These are phyloP conservation scores for Ceratobasidium sp. DNA, from an alignment of 1,284 basidiomycete genomes.

Conservation along the genomic window DNA sequence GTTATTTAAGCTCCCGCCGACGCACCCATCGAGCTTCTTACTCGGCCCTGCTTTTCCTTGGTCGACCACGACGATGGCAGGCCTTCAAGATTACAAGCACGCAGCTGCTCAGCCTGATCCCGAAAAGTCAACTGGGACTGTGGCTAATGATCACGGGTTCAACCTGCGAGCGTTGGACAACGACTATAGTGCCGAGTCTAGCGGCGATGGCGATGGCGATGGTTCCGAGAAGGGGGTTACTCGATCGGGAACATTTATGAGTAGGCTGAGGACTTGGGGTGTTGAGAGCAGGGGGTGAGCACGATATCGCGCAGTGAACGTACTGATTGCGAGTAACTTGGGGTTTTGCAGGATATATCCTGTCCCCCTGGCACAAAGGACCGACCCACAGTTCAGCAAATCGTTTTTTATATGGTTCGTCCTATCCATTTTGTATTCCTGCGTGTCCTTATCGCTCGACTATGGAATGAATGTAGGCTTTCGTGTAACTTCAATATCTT, in stretches of 20 bases:
- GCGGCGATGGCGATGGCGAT: neutral
- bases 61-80: slow-evolving; percentile 30
- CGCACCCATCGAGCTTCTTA: neutral
- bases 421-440: neutral
- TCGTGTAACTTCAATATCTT: slow-evolving; percentile 80
- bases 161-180: slow-evolving; percentile 27
- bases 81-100: neutral
- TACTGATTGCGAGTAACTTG: neutral
- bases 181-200: neutral
- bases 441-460: too few species aligned
- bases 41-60: neutral
- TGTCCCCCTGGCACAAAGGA: slow-evolving; percentile 65
- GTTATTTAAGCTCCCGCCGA: neutral
- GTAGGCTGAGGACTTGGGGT: slow-evolving; percentile 26
- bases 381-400: slow-evolving; percentile 74
- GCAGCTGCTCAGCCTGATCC: neutral
- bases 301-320: too few species aligned
- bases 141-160: slow-evolving; percentile 27
- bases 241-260: neutral
- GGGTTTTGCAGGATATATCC: slow-evolving; percentile 64
- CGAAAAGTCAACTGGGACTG: slow-evolving; percentile 14
- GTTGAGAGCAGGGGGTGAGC: slow-evolving; percentile 40
- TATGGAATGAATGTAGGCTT: slow-evolving; percentile 55
- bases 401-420: slow-evolving; percentile 78
- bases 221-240: slow-evolving; percentile 4